A percentile compares a stretch with the other conserved stretches of the same genome.
These are phyloP conservation scores for Ceratobasidium sp. DNA, from an alignment of 1,284 basidiomycete species.

Conservation along the genomic window DNA sequence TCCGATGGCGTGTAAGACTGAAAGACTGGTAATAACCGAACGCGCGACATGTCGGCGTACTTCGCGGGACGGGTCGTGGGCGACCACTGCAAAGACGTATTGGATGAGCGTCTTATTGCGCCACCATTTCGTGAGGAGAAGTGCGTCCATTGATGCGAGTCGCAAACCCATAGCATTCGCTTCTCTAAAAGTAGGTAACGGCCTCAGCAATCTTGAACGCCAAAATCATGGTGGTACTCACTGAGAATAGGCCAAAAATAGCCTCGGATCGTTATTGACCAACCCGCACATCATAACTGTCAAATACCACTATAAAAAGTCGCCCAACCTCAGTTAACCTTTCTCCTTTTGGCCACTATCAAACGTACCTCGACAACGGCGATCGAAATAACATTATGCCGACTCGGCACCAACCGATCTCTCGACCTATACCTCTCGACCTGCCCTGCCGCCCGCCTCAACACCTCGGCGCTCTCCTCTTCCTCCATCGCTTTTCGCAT, in stretches of 20 bases:
- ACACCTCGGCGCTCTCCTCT: conserved; percentile 73
- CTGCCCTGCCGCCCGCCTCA: conserved; percentile 80
- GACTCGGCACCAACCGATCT: conserved; percentile 94
- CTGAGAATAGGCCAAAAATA: conserved; percentile 92
- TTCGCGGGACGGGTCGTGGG: conserved; percentile 84
- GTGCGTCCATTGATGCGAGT: conserved; percentile 91
- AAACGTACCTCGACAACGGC: conserved; percentile 80
- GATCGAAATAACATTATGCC: conserved; percentile 93
- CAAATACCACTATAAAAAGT: conserved; percentile 76
- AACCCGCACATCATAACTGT: conserved; percentile 84
- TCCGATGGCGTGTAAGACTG: conserved; percentile 88
- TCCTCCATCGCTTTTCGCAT: conserved; percentile 54
- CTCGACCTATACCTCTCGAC: conserved; percentile 94
- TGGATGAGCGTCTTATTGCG: conserved; percentile 80
- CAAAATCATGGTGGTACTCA: conserved; percentile 58
- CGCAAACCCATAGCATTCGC: conserved; percentile 94
- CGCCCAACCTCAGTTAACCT: conserved; percentile 39
- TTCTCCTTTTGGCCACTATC: conserved; percentile 22
- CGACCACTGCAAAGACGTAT: conserved; percentile 92
- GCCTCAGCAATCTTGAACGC: background rate
- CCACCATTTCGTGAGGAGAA: conserved; percentile 93
- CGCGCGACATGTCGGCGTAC: conserved; percentile 90
- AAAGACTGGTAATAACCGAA: conserved; percentile 87
- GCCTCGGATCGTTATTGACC: conserved; percentile 81
- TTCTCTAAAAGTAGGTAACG: conserved; percentile 67